phyloP scores from a whole-genome alignment of 306 rosid genomes.

The Comarum palustre region DNA sequence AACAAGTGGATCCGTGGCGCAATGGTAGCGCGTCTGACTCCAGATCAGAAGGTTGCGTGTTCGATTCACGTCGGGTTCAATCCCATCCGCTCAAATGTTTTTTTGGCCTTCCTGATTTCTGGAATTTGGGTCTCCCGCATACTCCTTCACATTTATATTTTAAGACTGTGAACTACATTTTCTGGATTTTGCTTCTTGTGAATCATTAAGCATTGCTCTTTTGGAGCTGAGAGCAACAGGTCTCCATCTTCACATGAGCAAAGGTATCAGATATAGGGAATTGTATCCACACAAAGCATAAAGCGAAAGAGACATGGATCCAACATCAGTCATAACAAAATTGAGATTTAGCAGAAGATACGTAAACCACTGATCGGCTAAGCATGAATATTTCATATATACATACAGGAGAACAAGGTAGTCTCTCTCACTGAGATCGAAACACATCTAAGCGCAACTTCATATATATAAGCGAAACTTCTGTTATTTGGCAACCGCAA shows the following conservation, averaged over 20 bases:
- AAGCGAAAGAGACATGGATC: background rate
- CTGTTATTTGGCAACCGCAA: slow-evolving; percentile 8
- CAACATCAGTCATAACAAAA: slow-evolving; percentile 15
- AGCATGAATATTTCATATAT: slow-evolving; percentile 24
- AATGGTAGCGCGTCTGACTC: slow-evolving; percentile 59
- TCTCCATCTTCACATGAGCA: no score
- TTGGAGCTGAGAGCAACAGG: no score
- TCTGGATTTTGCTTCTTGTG: no score
- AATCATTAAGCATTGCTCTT: no score
- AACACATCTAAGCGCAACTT: slow-evolving; percentile 16
- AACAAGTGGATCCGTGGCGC: slow-evolving; percentile 44
- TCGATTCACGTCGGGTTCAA: slow-evolving; percentile 53
- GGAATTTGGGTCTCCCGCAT: no score
- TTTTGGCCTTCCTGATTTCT: no score
- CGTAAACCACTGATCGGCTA: slow-evolving; percentile 8
- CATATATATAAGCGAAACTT: slow-evolving; percentile 12
- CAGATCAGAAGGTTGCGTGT: slow-evolving; percentile 58
- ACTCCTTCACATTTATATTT: no score
- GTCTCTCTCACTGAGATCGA: slow-evolving; percentile 19
- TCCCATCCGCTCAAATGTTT: background rate
- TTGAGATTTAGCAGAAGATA: slow-evolving; percentile 15
- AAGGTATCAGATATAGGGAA: no score
- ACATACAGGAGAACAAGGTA: slow-evolving; percentile 27
- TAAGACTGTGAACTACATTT: no score
- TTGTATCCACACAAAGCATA: background rate